Evolutionary conservation across 1,284 basidiomycete genomes (phyloP).

Genomic region (Apiotrichum mycotoxinovorans): DNA sequence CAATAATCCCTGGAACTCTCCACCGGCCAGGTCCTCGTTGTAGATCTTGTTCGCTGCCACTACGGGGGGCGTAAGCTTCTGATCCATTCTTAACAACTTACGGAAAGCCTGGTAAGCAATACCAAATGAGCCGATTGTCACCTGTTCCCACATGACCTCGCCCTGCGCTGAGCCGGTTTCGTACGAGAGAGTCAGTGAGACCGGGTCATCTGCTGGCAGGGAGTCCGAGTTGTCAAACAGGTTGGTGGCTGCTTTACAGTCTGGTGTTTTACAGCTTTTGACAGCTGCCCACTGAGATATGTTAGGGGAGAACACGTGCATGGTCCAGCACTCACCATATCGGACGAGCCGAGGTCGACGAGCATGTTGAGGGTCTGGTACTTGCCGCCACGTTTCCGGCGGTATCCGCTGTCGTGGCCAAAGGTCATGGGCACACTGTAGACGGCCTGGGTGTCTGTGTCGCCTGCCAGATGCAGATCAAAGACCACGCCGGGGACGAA

Average conservation of each 20-base stretch:
- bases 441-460: conserved; percentile 34
- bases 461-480: conserved; percentile 34
- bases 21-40: conserved; percentile 41
- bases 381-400: not conserved
- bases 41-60: conserved; percentile 37
- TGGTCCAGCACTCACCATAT: conserved; percentile 36
- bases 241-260: conserved; percentile 31
- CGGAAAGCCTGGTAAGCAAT: conserved; percentile 49
- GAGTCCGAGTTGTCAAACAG: conserved; percentile 37
- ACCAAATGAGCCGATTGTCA: conserved; percentile 37
- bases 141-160: conserved; percentile 49
- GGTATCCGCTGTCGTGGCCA: conserved; percentile 30
- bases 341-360: conserved; percentile 48
- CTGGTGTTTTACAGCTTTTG: conserved; percentile 32
- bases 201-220: conserved; percentile 28
- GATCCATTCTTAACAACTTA: conserved; percentile 16
- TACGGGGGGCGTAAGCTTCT: not conserved
- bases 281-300: conserved; percentile 43
- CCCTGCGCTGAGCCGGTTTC: conserved; percentile 39
- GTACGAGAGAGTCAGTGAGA: conserved; percentile 30
- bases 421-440: conserved; percentile 38
- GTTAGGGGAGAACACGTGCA: conserved; percentile 6
- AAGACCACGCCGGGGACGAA: conserved; percentile 40
- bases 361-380: conserved; percentile 37
- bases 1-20: conserved; percentile 43